phyloP scores from a whole-genome alignment of 1,284 basidiomycete species.

The Exsudoporus floridanus region DNA sequence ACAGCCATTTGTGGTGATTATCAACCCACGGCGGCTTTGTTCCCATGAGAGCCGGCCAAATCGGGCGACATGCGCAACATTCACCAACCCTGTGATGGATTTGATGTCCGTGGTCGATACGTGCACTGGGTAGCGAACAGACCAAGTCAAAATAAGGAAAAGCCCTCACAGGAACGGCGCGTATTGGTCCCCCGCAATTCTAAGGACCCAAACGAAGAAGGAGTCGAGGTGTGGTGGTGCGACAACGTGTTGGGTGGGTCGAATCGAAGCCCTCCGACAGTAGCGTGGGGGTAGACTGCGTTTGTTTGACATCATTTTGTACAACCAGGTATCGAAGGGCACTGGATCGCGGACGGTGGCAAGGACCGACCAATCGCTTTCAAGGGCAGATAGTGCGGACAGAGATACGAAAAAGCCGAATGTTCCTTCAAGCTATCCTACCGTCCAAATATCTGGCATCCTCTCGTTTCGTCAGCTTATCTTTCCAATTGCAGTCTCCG shows the following conservation, averaged over 20 bases:
- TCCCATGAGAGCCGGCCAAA: neutral
- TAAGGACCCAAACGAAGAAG: too few species aligned
- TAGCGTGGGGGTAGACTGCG: neutral
- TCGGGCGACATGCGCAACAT: neutral
- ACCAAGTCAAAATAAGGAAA: neutral
- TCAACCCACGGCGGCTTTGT: too few species aligned
- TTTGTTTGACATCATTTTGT: neutral
- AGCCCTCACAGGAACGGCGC: neutral
- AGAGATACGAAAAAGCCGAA: neutral
- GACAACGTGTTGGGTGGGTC: neutral
- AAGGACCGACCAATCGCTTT: neutral
- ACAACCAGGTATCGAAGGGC: neutral
- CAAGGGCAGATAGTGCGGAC: slow-evolving; percentile 16
- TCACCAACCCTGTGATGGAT: neutral
- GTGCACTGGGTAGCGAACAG: slow-evolving; percentile 5
- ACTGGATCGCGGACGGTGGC: neutral
- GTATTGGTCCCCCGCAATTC: too few species aligned
- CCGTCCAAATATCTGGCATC: neutral
- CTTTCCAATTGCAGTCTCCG: neutral
- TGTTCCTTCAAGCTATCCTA: slow-evolving; percentile 8
- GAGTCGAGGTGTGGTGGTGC: neutral
- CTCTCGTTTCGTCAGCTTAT: neutral
- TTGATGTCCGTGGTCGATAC: neutral
- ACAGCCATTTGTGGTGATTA: neutral
- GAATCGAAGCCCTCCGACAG: neutral